Evolutionary conservation across 2,329 filamentous ascomycete species (phyloP), one percentile per base, ranked within the genome.

Genomic region (Cercospora sesami): DNA sequence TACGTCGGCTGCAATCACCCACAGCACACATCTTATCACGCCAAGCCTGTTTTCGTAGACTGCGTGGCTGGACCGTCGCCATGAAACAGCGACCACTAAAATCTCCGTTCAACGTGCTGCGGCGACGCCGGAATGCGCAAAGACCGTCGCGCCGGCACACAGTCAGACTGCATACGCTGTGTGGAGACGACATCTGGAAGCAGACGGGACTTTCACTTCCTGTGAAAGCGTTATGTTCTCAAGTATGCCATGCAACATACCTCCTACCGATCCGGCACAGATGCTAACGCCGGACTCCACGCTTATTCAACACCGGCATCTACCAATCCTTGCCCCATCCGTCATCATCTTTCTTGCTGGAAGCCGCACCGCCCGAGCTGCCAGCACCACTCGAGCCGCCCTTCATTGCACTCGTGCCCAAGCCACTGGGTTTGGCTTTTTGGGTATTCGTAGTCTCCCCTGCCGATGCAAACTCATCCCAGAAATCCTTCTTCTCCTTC

Each of bases 321-420:
- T 82, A 84, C 61, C 51, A 42, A 42, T 64, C 62, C 62, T 88
- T 86, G 61, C 85, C 84, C 86, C 86, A 88, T 21, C 79, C 80
- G 64, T 86, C 85, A 65, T 88, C 86, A 69, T 87, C 84, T 68
- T 83, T 83, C 73, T 83, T 82, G 51, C 75, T 74, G 23, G 71
- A 72, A 31, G 39, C 60, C 12, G 76, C 74, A 1, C 69, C 72
- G 5, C 69, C 68, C 3, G 73, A 69, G n/a, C 71, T 73, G 10
- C 72, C 68, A 31, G 74, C 69, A 36, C 69, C 69, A 36, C 69
- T 67, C 63, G 67, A 61, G 30, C 71, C 59, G 1, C 69, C 65
- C 78, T 86, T 89, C 83, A 90, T 86, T 18, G 87, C 87, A 70
- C 84, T 84, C n/a, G 88, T 90, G 8, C 88, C 88, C 71, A 90